phyloP scores from a whole-genome alignment of 2,329 filamentous ascomycete species.

The Acrocalymma vagum region DNA sequence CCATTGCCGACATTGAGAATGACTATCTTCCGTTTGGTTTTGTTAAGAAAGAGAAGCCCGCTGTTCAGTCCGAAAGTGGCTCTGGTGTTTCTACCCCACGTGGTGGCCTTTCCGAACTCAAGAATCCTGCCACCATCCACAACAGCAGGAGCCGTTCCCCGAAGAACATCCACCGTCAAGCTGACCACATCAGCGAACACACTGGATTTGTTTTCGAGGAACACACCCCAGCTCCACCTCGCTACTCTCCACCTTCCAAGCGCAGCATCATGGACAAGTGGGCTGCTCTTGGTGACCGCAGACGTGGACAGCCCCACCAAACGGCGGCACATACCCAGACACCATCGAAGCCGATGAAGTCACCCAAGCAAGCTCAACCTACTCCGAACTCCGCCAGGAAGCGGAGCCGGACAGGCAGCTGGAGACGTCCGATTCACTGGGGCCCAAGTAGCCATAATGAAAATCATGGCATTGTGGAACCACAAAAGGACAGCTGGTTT shows the following conservation, averaged over 20 bases:
- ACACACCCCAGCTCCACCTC: slow-evolving; percentile 52
- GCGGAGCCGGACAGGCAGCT: slow-evolving; percentile 49
- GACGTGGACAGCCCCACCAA: slow-evolving; percentile 66
- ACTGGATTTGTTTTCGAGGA: slow-evolving; percentile 81
- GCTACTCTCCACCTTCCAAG: slow-evolving; percentile 74
- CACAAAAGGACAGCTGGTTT: slow-evolving; percentile 51
- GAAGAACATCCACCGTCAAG: slow-evolving; percentile 49
- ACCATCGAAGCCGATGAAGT: slow-evolving; percentile 52
- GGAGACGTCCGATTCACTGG: slow-evolving; percentile 46
- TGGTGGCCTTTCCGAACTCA: slow-evolving; percentile 62
- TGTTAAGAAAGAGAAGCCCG: slow-evolving; percentile 46
- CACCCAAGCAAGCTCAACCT: slow-evolving; percentile 41
- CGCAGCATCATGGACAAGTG: slow-evolving; percentile 80
- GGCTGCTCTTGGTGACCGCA: slow-evolving; percentile 84
- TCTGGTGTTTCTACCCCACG: slow-evolving; percentile 59
- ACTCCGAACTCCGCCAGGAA: slow-evolving; percentile 46
- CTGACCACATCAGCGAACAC: slow-evolving; percentile 71
- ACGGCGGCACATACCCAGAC: slow-evolving; percentile 54
- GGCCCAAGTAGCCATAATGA: slow-evolving; percentile 43
- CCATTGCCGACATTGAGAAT: slow-evolving; percentile 66
- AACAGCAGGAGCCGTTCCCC: slow-evolving; percentile 53
- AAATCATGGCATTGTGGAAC: slow-evolving; percentile 40
- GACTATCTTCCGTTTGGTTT: slow-evolving; percentile 57
- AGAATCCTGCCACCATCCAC: slow-evolving; percentile 62
- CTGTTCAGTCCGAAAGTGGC: slow-evolving; percentile 48